A percentile compares a stretch with the other conserved stretches of the same genome.
These are phyloP conservation scores for Clarkia xantiana DNA, from an alignment of 345 rosid genomes.

Conservation along the genomic window DNA sequence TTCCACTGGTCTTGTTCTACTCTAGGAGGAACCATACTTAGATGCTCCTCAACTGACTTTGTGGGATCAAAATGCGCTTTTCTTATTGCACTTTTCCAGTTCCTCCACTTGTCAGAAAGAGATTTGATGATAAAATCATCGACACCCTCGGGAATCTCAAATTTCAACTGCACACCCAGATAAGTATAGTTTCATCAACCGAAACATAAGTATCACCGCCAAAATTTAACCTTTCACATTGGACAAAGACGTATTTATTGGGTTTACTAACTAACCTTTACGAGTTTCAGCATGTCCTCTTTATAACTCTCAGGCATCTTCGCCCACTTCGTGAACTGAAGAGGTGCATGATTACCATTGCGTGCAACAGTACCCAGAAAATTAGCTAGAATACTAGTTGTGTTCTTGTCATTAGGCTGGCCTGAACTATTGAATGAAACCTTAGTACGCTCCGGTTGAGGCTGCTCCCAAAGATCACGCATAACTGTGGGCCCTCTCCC, in stretches of 20 bases:
- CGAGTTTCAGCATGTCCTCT: background rate
- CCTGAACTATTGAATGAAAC: slow-evolving; percentile 5
- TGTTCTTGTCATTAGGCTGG: slow-evolving; percentile 4
- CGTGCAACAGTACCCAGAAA: background rate
- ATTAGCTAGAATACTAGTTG: background rate
- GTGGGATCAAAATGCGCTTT: background rate
- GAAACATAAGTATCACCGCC: background rate
- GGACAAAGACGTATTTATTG: background rate
- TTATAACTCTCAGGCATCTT: slow-evolving; percentile 1
- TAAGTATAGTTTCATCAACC: background rate
- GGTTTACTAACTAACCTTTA: background rate
- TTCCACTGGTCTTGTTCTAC: slow-evolving; percentile 6
- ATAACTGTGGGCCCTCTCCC: slow-evolving; percentile 4
- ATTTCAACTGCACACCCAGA: background rate
- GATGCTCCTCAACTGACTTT: slow-evolving; percentile 1
- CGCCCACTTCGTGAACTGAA: background rate
- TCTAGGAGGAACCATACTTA: background rate
- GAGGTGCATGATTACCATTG: background rate
- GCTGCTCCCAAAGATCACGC: slow-evolving; percentile 1
- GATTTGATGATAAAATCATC: background rate
- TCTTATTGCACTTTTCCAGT: slow-evolving; percentile 1
- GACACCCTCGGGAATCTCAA: background rate
- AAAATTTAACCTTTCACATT: background rate
- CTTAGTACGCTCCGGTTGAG: background rate
- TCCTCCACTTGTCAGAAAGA: slow-evolving; percentile 2